These are phyloP conservation scores for Chalciporus pseudorubinellus DNA, from an alignment of 768 basidiomycete genomes.

Conservation along the genomic window DNA sequence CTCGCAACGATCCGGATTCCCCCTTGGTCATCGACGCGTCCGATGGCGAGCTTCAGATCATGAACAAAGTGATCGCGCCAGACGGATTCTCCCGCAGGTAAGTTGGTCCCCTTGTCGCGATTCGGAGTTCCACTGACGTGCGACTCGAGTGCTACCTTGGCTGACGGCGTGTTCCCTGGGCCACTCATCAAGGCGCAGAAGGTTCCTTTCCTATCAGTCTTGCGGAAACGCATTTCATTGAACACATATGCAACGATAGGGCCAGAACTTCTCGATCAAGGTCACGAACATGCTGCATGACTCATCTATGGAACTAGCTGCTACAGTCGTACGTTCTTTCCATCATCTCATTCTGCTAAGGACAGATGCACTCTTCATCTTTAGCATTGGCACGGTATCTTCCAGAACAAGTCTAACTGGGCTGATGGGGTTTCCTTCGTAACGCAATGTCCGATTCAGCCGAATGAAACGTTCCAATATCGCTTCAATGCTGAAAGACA, in stretches of 20 bases:
- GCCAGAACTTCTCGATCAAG: slow-evolving; percentile 35
- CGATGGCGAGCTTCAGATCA: slow-evolving; percentile 35
- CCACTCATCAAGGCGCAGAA: slow-evolving; percentile 47
- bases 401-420: slow-evolving; percentile 34
- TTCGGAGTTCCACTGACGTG: background rate
- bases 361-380: background rate
- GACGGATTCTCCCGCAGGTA: slow-evolving; percentile 47
- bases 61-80: slow-evolving; percentile 45
- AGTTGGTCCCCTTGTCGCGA: slow-evolving; percentile 6
- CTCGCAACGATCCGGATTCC: slow-evolving; percentile 1
- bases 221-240: background rate
- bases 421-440: slow-evolving; percentile 42
- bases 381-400: slow-evolving; percentile 37
- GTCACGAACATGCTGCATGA: slow-evolving; percentile 35
- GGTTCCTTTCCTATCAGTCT: slow-evolving; percentile 13
- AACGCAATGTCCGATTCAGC: slow-evolving; percentile 46
- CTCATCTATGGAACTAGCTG: slow-evolving; percentile 32
- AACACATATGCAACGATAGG: slow-evolving; percentile 22
- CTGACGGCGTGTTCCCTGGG: slow-evolving; percentile 48
- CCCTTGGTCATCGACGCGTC: slow-evolving; percentile 23
- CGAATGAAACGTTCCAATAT: slow-evolving; percentile 39
- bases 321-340: slow-evolving; percentile 34
- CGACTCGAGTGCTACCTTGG: slow-evolving; percentile 38
- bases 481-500: slow-evolving; percentile 38
- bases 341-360: background rate